These are phyloP conservation scores for Trypanosoma melophagium DNA, from an alignment of 208 protist genomes.

Conservation along the genomic window DNA sequence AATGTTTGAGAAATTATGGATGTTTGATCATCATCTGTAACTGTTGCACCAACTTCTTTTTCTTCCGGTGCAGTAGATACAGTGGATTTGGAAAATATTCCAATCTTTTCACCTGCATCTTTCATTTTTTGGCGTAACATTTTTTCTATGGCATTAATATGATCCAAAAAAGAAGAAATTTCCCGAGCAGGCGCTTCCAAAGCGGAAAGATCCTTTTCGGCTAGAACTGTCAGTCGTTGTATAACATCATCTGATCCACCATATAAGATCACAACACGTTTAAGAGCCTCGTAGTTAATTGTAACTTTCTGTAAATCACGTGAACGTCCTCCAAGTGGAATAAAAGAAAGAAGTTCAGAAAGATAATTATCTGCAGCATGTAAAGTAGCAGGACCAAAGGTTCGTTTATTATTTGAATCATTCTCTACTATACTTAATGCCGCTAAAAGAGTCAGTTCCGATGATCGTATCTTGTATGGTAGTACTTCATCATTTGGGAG, in stretches of 20 bases:
- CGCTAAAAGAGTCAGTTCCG: slow-evolving; percentile 60
- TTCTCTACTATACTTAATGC: slow-evolving; percentile 56
- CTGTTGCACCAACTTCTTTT: not conserved
- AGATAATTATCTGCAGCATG: slow-evolving; percentile 58
- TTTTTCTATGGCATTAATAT: slow-evolving; percentile 46
- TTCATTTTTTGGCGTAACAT: slow-evolving; percentile 43
- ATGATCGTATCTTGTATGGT: slow-evolving; percentile 68
- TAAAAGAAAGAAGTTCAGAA: slow-evolving; percentile 52
- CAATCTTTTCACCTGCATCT: slow-evolving; percentile 48
- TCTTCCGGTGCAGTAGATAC: slow-evolving; percentile 22
- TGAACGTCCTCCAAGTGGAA: slow-evolving; percentile 53
- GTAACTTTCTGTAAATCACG: slow-evolving; percentile 34
- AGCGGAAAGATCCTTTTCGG: slow-evolving; percentile 18
- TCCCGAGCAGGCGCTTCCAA: slow-evolving; percentile 34
- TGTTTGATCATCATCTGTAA: slow-evolving; percentile 1
- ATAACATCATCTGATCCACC: slow-evolving; percentile 28
- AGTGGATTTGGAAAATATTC: slow-evolving; percentile 48
- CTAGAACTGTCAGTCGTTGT: slow-evolving; percentile 37
- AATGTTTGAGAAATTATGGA: not conserved
- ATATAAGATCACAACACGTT: slow-evolving; percentile 48
- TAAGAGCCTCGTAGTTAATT: slow-evolving; percentile 50
- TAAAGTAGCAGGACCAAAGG: slow-evolving; percentile 58
- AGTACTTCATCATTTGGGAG: slow-evolving; percentile 57
- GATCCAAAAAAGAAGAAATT: slow-evolving; percentile 43
- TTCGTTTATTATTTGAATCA: slow-evolving; percentile 25